A percentile compares a stretch with the other conserved stretches of the same genome.
Evolutionary conservation across 2,329 filamentous ascomycete genomes (phyloP).

Genomic region (Amylocarpus encephaloides): DNA sequence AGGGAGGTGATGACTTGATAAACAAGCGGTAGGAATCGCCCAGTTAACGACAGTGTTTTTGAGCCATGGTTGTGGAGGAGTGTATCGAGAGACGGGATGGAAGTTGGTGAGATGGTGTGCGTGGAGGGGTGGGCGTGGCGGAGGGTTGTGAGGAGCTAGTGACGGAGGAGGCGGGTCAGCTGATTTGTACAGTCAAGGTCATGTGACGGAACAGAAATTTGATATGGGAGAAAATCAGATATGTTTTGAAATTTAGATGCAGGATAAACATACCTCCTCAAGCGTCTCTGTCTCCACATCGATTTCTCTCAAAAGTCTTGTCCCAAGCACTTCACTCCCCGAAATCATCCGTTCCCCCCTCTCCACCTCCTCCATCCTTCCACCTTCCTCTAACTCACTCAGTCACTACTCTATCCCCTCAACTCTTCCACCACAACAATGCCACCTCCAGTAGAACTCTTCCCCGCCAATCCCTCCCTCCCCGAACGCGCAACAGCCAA

Average conservation of each 20-base stretch:
- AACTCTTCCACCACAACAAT: constrained; percentile 33
- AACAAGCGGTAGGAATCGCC: constrained; percentile 48
- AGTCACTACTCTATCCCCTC: neutral
- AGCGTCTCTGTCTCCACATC: constrained; percentile 46
- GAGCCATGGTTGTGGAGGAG: constrained; percentile 43
- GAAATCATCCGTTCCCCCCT: constrained; percentile 14
- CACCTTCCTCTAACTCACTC: neutral
- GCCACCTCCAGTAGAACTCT: constrained; percentile 52
- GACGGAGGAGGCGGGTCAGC: constrained; percentile 6
- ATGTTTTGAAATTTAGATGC: constrained; percentile 1
- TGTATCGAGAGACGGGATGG: constrained; percentile 40
- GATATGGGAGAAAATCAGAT: neutral
- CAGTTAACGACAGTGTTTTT: constrained; percentile 42
- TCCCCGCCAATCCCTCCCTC: constrained; percentile 46
- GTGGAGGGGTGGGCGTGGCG: constrained; percentile 5
- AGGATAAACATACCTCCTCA: constrained; percentile 45
- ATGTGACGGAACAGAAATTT: constrained; percentile 1
- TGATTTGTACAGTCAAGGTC: neutral
- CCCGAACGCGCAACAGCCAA: constrained; percentile 43
- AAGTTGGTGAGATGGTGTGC: constrained; percentile 8
- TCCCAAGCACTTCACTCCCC: constrained; percentile 35
- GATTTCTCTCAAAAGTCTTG: constrained; percentile 46
- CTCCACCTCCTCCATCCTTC: neutral
- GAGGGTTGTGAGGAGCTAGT: constrained; percentile 17
- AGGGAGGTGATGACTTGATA: constrained; percentile 49